phyloP scores from a whole-genome alignment of 2,329 filamentous ascomycete genomes.

The Aspergillus pseudoglaucus region DNA sequence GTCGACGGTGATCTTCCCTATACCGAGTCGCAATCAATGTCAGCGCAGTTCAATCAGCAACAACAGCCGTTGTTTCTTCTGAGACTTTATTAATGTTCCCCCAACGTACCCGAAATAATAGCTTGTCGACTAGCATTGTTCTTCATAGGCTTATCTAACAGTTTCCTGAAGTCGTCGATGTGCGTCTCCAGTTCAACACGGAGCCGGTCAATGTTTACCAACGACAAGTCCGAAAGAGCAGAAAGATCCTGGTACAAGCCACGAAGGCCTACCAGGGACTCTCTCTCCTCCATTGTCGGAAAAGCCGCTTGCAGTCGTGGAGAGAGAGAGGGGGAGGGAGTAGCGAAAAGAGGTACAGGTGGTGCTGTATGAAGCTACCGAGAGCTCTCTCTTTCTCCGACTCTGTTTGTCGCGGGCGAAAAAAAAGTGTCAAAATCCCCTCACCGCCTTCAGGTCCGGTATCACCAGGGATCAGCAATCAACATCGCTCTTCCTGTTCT shows the following conservation, averaged over 20 bases:
- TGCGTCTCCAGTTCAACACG: conserved; percentile 60
- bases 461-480: not conserved
- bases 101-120: conserved; percentile 57
- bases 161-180: conserved; percentile 59
- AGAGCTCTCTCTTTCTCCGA: conserved; percentile 16
- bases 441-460: conserved; percentile 9
- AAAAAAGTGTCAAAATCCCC: conserved; percentile 31
- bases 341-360: conserved; percentile 19
- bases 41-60: conserved; percentile 7
- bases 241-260: conserved; percentile 80
- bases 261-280: conserved; percentile 69
- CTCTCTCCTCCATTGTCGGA: conserved; percentile 61
- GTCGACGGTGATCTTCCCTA: conserved; percentile 69
- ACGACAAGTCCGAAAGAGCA: conserved; percentile 63
- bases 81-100: not conserved
- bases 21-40: conserved; percentile 9
- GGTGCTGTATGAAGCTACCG: conserved; percentile 5
- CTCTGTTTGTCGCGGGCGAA: conserved; percentile 22
- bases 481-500: not conserved
- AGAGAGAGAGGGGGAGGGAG: conserved; percentile 20
- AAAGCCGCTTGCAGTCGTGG: conserved; percentile 15
- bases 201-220: conserved; percentile 64
- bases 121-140: conserved; percentile 68
- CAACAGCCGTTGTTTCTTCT: not conserved
- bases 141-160: conserved; percentile 69